These are phyloP conservation scores for Asterionellopsis glacialis DNA, from an alignment of 108 stramenopile genomes.

Conservation along the genomic window DNA sequence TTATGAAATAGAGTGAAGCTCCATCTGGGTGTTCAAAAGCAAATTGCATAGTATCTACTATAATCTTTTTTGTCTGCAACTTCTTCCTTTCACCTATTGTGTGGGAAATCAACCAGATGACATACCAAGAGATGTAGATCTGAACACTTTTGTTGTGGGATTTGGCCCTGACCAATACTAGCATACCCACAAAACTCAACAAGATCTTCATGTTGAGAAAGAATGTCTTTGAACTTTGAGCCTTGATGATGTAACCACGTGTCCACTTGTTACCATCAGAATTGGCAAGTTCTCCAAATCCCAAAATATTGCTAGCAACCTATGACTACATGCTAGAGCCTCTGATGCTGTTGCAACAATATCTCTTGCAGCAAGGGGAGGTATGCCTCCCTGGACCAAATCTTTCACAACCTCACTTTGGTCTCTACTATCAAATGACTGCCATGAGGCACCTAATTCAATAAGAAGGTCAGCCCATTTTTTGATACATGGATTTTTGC, in stretches of 20 bases:
- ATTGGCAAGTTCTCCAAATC: conserved; percentile 40
- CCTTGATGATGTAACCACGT: not conserved
- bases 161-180: conserved; percentile 25
- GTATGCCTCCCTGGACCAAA: conserved; percentile 24
- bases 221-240: conserved; percentile 21
- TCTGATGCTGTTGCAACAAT: conserved; percentile 13
- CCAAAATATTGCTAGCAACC: conserved; percentile 34
- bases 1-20: conserved; percentile 35
- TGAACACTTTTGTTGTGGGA: conserved; percentile 30
- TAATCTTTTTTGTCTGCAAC: conserved; percentile 47
- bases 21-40: conserved; percentile 28
- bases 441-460: conserved; percentile 35
- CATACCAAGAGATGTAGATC: conserved; percentile 33
- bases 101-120: conserved; percentile 34
- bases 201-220: conserved; percentile 20
- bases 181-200: conserved; percentile 34
- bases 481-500: conserved; percentile 13
- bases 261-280: conserved; percentile 17
- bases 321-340: not conserved
- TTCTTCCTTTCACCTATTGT: conserved; percentile 30
- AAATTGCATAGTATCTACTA: conserved; percentile 40
- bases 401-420: conserved; percentile 20
- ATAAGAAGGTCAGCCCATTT: conserved; percentile 14
- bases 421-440: conserved; percentile 23
- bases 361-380: conserved; percentile 29